Percentiles rank a stretch among this genome's conserved stretches.
Evolutionary conservation across 192 early-diverging fungal species (phyloP).

Genomic region (Entomortierella chlamydospora): DNA sequence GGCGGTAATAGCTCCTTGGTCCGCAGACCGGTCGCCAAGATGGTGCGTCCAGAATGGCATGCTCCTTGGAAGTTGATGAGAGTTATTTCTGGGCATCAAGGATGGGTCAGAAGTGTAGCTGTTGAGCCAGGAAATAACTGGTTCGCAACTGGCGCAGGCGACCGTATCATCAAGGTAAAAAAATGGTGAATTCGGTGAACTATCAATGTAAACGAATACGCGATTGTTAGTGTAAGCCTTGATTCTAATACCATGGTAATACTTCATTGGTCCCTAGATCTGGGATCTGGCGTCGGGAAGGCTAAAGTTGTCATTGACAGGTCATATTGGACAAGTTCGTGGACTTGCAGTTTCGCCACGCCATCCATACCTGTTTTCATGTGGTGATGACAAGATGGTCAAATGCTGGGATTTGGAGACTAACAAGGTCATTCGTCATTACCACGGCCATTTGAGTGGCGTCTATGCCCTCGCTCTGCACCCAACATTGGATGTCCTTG

Average conservation of each 20-base stretch:
- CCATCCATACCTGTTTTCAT: conserved; percentile 98
- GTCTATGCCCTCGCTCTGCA: conserved; percentile 93
- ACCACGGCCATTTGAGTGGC: conserved; percentile 97
- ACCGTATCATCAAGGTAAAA: conserved; percentile 94
- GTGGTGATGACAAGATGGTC: conserved; percentile 98
- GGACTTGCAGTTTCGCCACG: conserved; percentile 93
- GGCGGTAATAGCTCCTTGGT: conserved; percentile 62
- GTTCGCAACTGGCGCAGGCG: conserved; percentile 98
- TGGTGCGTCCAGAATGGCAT: conserved; percentile 90
- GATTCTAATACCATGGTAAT: too few species aligned
- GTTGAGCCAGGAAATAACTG: conserved; percentile 97
- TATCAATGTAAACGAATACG: too few species aligned
- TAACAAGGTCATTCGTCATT: conserved; percentile 99
- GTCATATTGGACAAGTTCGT: conserved; percentile 95
- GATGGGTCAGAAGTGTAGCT: conserved; percentile 94
- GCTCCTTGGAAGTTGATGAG: conserved; percentile 99
- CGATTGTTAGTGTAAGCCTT: too few species aligned
- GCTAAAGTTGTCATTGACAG: conserved; percentile 94
- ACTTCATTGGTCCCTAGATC: too few species aligned
- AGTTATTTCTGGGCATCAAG: conserved; percentile 97
- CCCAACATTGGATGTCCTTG: conserved; percentile 93
- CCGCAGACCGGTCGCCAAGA: conserved; percentile 62
- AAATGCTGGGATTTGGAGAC: conserved; percentile 99
- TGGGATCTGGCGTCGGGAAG: conserved; percentile 99
- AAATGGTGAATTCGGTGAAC: not conserved